Conservation (phyloP, 768 basidiomycete genomes). For the Pleurotus citrinopileatus region DNA sequence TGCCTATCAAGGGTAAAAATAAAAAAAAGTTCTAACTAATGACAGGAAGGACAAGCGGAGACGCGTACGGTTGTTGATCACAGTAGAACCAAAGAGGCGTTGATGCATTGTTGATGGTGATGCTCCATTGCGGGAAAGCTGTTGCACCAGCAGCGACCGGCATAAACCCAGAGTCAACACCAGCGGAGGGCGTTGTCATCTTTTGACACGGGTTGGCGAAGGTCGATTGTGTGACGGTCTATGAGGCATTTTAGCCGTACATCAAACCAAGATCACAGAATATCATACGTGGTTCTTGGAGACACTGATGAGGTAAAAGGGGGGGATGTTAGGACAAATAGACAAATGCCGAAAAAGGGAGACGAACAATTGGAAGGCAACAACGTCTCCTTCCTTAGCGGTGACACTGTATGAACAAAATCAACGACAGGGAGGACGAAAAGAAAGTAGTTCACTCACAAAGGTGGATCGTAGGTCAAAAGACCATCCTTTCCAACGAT, state of each 20-base stretch:
- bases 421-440: background rate
- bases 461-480: slow-evolving; percentile 12
- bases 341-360: background rate
- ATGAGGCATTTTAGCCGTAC: slow-evolving; percentile 1
- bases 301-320: slow-evolving; percentile 19
- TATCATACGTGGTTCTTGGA: slow-evolving; percentile 36
- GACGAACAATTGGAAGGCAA: slow-evolving; percentile 46
- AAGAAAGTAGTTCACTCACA: background rate
- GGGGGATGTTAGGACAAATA: background rate
- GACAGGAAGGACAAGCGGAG: background rate
- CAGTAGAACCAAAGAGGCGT: slow-evolving; percentile 59
- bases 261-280: background rate
- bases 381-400: slow-evolving; percentile 32
- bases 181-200: slow-evolving; percentile 22
- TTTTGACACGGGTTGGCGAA: slow-evolving; percentile 33
- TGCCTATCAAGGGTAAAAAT: slow-evolving; percentile 27
- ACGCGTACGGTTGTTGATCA: slow-evolving; percentile 30
- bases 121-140: slow-evolving; percentile 31
- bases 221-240: slow-evolving; percentile 39
- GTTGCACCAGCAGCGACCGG: slow-evolving; percentile 34
- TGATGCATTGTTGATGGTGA: slow-evolving; percentile 30
- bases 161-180: slow-evolving; percentile 46
- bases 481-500: slow-evolving; percentile 35
- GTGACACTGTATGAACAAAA: slow-evolving; percentile 21
- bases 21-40: background rate